Base-by-base conservation (phyloP, 352 stramenopile species). In the Globisporangium recalcitrans region DNA sequence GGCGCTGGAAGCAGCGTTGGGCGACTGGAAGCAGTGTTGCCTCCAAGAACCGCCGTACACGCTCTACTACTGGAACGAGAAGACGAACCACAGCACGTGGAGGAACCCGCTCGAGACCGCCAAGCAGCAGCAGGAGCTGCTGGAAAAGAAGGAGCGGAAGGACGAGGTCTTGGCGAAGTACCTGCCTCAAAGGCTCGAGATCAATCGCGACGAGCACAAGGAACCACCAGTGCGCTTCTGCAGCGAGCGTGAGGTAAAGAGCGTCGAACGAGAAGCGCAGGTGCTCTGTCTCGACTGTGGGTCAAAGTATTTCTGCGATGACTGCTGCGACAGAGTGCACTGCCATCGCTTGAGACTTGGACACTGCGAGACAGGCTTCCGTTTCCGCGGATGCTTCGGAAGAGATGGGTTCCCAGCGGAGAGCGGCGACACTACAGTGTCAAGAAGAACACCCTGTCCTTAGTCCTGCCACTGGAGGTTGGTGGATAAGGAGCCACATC, bases 61-160 rank as follows among this genome's bases (percentile, higher is more conserved):
- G 9, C 67, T 70, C 4, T 89, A 89, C 66, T 89, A 83, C 48
- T 89, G 76, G 75, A 89, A 87, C 44, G 66, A 74, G 46, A 69
- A 70, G 31, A 86, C 72, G 13, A 80, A 76, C 58, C 63, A 77
- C 21, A 86, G 72, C 34, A 83, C 75, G 34, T 89, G 80, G 80
- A 70, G 74, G 1, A 73, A 87, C 54, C 80, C 80, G 5, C 52
- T 85, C 2, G 77, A 88, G 52, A 72, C 67, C 10, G 74, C 72
- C 27, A 64, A 80, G 42, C 38, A 75, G 46, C 61, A 78, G 32
- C 62, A 75, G 26, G 77, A 85, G 46, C 54, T 66, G 9, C 51
- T 70, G 1, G 72, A 78, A 24, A 66, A 67, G 11, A 71, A 74
- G 46, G 51, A 60, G 5, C 62, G 67, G 13, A 70, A 71, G 10